Evolutionary conservation across 1,284 basidiomycete species (phyloP).

Genomic region (Agroathelia rolfsii): DNA sequence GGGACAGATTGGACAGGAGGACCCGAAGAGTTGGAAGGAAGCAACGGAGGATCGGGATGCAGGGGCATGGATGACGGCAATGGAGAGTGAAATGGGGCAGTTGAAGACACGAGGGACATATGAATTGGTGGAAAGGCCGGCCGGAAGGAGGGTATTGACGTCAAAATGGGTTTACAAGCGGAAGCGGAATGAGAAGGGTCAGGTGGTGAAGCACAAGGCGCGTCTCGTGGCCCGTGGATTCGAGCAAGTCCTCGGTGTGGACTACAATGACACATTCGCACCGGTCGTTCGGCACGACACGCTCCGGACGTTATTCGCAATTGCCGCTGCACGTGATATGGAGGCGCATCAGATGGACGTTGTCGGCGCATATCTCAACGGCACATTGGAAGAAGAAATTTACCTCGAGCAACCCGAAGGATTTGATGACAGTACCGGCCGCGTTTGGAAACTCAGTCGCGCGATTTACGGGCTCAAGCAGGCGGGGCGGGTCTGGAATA

Average conservation of each 20-base stretch:
- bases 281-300: conserved; percentile 14
- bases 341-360: too few relatives aligned
- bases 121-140: conserved; percentile 10
- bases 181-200: conserved; percentile 21
- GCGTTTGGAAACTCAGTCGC: conserved; percentile 7
- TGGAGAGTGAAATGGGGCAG: too few relatives aligned
- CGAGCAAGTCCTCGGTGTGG: conserved; percentile 22
- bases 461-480: conserved; percentile 19
- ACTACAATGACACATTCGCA: conserved; percentile 21
- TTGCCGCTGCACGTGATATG: too few relatives aligned
- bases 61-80: too few relatives aligned
- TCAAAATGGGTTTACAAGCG: conserved; percentile 21
- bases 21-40: too few relatives aligned
- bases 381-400: conserved; percentile 20
- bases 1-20: too few relatives aligned
- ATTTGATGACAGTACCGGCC: too few relatives aligned
- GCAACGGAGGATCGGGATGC: too few relatives aligned
- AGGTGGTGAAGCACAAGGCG: conserved; percentile 20
- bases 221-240: conserved; percentile 26
- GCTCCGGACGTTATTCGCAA: conserved; percentile 4
- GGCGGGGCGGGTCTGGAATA: conserved; percentile 15
- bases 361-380: conserved; percentile 21
- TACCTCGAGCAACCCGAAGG: conserved; percentile 22
- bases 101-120: too few relatives aligned
- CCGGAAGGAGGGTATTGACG: conserved; percentile 16